These are phyloP conservation scores for Penicillium nordicum DNA, from an alignment of 2,329 filamentous ascomycete species.

Conservation along the genomic window DNA sequence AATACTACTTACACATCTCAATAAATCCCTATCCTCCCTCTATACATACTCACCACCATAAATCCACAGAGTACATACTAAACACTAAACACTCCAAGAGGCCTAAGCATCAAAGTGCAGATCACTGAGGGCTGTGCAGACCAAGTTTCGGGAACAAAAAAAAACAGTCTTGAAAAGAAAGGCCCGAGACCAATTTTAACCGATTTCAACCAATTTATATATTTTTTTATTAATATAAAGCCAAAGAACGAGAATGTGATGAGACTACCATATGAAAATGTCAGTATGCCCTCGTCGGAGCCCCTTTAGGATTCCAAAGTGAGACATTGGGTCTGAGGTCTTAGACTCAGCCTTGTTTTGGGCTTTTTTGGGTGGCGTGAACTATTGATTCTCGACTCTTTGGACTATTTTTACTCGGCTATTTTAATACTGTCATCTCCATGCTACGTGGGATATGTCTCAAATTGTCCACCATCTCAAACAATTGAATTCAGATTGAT, in stretches of 20 bases:
- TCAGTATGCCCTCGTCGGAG: neutral
- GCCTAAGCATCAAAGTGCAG: neutral
- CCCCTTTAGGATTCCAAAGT: neutral
- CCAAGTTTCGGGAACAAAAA: neutral
- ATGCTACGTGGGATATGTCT: neutral
- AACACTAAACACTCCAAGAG: neutral
- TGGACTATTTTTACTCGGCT: neutral
- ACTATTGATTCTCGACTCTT: neutral
- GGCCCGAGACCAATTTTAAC: neutral
- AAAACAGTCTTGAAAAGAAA: neutral
- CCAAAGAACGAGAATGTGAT: neutral
- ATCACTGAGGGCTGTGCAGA: neutral
- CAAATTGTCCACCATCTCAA: neutral
- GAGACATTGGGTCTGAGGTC: neutral
- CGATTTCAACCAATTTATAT: no score
- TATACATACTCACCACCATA: neutral
- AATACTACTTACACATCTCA: neutral
- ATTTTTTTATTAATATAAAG: neutral
- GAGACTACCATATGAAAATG: neutral
- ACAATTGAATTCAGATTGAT: constrained; percentile 3
- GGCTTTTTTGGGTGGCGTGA: neutral
- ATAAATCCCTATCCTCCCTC: no score
- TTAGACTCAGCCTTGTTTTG: neutral
- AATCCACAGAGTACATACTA: neutral
- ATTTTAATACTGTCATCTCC: neutral